Evolutionary conservation across 208 protist species (phyloP).

Genomic region (Herpetomonas tarakana): DNA sequence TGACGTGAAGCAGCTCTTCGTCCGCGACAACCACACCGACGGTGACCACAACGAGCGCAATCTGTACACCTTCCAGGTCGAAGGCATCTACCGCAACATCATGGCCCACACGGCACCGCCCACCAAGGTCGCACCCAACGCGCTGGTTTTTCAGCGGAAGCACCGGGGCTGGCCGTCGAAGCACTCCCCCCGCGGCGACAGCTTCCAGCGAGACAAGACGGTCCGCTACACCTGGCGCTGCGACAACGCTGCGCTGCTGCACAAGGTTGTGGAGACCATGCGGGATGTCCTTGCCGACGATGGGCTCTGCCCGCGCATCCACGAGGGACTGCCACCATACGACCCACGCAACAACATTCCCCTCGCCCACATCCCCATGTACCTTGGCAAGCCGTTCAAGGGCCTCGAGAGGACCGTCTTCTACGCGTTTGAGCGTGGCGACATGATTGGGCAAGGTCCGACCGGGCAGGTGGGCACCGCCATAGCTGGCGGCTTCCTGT

Average conservation of each 20-base stretch:
- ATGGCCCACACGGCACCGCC: not conserved
- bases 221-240: not conserved
- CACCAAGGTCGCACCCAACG: not conserved
- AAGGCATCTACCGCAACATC: not conserved
- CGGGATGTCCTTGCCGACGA: slow-evolving; percentile 14
- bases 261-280: slow-evolving; percentile 4
- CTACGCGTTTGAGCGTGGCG: slow-evolving; percentile 16
- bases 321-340: slow-evolving; percentile 11
- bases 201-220: not conserved
- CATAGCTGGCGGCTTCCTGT: slow-evolving; percentile 4
- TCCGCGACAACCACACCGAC: not conserved
- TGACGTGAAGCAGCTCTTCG: slow-evolving; percentile 10
- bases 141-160: not conserved
- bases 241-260: not conserved
- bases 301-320: slow-evolving; percentile 12
- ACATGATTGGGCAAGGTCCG: slow-evolving; percentile 9
- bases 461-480: slow-evolving; percentile 2
- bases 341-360: slow-evolving; percentile 7
- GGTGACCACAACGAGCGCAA: not conserved
- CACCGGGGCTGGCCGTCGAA: not conserved
- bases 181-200: not conserved
- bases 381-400: slow-evolving; percentile 11
- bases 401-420: slow-evolving; percentile 13
- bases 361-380: slow-evolving; percentile 12
- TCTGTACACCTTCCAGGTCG: not conserved